Evolutionary conservation across 2,329 filamentous ascomycete genomes (phyloP), one percentile per base, ranked within the genome.

Genomic region (Dactylellina sp.): DNA sequence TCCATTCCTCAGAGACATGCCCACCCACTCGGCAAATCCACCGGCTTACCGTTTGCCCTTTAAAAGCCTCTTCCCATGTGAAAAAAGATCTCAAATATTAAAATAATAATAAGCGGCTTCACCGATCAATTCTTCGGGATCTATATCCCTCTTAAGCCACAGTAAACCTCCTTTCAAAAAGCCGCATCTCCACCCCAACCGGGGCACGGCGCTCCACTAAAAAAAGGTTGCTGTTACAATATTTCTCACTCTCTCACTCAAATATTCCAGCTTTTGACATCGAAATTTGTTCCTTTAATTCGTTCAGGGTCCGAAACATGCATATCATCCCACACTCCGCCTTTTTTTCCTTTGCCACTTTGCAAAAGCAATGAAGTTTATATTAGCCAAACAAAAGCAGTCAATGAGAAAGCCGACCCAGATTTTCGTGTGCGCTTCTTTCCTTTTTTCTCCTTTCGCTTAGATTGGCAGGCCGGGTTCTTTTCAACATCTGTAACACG

Each of bases 281-380:
- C 44, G 32, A 61, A 61, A 42, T 63, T 63, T 24, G 14, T 24
- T 18, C 14, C 47, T 50, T 50, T 64, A 49, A 64, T 66, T 55
- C 12, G 50, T 66, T 66, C 62, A 66, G 62, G 62, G 62, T 50
- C 52, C 62, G 52, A 66, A 66, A 66, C 62, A 50, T 39, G 37
- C 37, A 40, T 40, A 14, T 40, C 37, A 40, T 40, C n/a, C 16
- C 42, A 46, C 20, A 20, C 42, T 20, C 39, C n/a, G 16, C n/a
- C 9, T 40, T 40, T 12, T 40, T 40, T 40, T 40, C 32, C 12
- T 40, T 40, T 16, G 37, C 37, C 37, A 40, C 37, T 12, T 3
- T 14, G 44, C 32, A 66, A 47, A 44, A 59, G 62, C 62, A 55
- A 56, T 16, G 50, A 59, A 25, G 18, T 35, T 32, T 9, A 32